These are phyloP conservation scores for Crataegus laevigata DNA, from an alignment of 306 rosid species.

Conservation along the genomic window DNA sequence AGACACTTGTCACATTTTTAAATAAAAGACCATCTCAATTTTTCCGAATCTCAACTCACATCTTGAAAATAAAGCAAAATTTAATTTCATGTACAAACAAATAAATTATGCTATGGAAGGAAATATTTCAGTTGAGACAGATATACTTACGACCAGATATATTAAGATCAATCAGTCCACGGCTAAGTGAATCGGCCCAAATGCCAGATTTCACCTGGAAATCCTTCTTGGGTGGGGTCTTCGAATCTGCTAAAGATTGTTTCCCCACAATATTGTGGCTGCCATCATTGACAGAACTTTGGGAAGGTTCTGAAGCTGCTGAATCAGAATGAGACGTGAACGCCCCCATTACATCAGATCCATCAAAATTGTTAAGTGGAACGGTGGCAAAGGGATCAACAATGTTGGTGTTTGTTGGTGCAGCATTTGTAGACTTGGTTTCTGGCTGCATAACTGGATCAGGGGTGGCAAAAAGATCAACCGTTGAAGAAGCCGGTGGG, in stretches of 20 bases:
- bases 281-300: conserved; percentile 31
- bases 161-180: conserved; percentile 95
- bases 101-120: conserved; percentile 1
- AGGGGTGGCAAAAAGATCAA: conserved; percentile 63
- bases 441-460: conserved; percentile 57
- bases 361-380: conserved; percentile 77
- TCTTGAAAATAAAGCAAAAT: background rate
- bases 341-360: conserved; percentile 68
- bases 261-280: conserved; percentile 28
- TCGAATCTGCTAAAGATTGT: conserved; percentile 33
- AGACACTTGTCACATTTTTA: background rate
- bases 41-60: background rate
- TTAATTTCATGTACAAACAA: background rate
- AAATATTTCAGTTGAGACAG: conserved; percentile 7
- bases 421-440: conserved; percentile 40
- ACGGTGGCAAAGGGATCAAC: conserved; percentile 88
- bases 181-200: conserved; percentile 98
- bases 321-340: conserved; percentile 61
- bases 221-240: conserved; percentile 48
- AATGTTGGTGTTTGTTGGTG: conserved; percentile 30
- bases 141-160: conserved; percentile 84
- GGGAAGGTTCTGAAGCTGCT: conserved; percentile 47
- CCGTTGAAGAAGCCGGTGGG: conserved; percentile 51
- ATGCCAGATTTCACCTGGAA: conserved; percentile 90
- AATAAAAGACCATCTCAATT: background rate